These are phyloP conservation scores for Aspergillus sp. DNA, from an alignment of 2,329 filamentous ascomycete genomes.

Conservation along the genomic window DNA sequence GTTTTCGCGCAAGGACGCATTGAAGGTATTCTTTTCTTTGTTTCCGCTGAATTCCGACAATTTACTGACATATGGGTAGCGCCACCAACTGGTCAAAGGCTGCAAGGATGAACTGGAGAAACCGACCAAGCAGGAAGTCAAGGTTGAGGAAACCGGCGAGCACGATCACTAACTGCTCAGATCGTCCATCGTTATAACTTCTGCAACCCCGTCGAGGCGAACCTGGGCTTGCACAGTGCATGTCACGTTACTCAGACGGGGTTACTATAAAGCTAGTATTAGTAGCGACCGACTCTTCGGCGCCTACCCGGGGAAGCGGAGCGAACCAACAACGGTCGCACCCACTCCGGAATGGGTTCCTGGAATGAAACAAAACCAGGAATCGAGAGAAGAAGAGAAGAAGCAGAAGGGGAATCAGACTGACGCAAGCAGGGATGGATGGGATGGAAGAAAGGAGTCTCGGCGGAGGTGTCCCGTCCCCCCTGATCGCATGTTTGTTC, in stretches of 20 bases:
- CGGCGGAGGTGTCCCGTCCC: background rate
- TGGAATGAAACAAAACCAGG: no score
- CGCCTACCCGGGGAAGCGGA: background rate
- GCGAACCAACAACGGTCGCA: no score
- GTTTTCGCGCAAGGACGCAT: slow-evolving; percentile 92
- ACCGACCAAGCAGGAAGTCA: slow-evolving; percentile 21
- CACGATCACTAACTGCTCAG: background rate
- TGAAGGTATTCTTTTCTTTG: slow-evolving; percentile 68
- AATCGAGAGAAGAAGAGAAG: no score
- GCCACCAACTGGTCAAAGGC: slow-evolving; percentile 67
- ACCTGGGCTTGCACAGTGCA: no score
- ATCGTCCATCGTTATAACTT: background rate
- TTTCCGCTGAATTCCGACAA: background rate
- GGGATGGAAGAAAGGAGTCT: background rate
- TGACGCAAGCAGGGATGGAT: background rate
- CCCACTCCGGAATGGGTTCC: no score
- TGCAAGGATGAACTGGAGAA: slow-evolving; percentile 37
- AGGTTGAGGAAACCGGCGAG: slow-evolving; percentile 14
- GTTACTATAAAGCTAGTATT: background rate
- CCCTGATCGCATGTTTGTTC: slow-evolving; percentile 9
- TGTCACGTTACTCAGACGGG: background rate
- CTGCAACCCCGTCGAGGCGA: no score
- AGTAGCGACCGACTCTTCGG: no score
- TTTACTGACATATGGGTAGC: slow-evolving; percentile 38
- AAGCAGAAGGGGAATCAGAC: background rate